Percentiles rank a stretch among this genome's conserved stretches.
Conservation (phyloP, 768 basidiomycete species). For the Calocybe gangraenosa region DNA sequence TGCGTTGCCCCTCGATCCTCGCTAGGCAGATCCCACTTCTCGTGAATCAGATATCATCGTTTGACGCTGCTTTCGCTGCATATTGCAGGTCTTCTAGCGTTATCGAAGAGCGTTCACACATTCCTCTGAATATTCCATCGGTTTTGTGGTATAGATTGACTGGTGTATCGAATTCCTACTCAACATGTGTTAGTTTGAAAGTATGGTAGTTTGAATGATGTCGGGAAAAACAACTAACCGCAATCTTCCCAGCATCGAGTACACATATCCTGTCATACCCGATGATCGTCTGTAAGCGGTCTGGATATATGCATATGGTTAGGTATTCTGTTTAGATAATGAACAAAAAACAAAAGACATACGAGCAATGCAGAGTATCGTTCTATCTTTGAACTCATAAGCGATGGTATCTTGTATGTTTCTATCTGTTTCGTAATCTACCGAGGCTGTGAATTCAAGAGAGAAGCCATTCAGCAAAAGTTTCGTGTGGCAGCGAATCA, state of each 20-base stretch:
- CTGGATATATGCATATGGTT: slow-evolving; percentile 25
- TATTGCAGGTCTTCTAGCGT: slow-evolving; percentile 62
- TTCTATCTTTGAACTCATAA: slow-evolving; percentile 76
- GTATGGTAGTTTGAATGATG: not conserved
- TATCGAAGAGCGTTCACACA: slow-evolving; percentile 85
- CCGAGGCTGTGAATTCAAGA: slow-evolving; percentile 58
- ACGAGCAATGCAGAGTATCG: slow-evolving; percentile 87
- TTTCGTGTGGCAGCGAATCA: too few species aligned
- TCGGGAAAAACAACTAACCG: slow-evolving; percentile 36
- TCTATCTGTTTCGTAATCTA: slow-evolving; percentile 85
- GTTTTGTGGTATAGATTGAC: slow-evolving; percentile 50
- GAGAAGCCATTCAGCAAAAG: too few species aligned
- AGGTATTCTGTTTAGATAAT: not conserved
- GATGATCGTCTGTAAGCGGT: slow-evolving; percentile 84
- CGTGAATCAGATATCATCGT: too few species aligned
- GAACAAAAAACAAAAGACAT: slow-evolving; percentile 24
- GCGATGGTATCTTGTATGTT: slow-evolving; percentile 92
- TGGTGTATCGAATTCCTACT: slow-evolving; percentile 80
- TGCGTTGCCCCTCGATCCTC: too few species aligned
- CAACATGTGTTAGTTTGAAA: not conserved
- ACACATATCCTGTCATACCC: slow-evolving; percentile 88
- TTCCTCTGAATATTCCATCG: slow-evolving; percentile 74
- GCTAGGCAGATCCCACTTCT: too few species aligned
- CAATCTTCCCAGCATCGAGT: slow-evolving; percentile 75
- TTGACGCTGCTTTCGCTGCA: slow-evolving; percentile 25